phyloP scores from a whole-genome alignment of 805 yeast species.

The Lachancea waltii region DNA sequence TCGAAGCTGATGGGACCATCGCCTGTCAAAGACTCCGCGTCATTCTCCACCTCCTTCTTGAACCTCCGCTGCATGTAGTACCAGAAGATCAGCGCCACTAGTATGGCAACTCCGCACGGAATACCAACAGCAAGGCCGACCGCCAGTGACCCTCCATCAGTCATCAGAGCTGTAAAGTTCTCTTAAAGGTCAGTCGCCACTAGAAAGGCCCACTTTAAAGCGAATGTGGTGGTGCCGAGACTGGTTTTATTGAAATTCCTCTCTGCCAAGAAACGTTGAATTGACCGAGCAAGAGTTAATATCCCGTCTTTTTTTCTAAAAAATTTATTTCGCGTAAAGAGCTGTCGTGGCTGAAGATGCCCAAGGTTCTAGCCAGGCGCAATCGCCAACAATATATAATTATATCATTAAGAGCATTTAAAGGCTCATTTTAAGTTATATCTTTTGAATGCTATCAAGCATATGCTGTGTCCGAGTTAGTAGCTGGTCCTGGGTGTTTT shows the following conservation, averaged over 20 bases:
- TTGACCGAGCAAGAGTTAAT: neutral
- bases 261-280: conserved; percentile 1
- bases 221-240: conserved; percentile 1
- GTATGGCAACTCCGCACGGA: conserved; percentile 38
- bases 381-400: neutral
- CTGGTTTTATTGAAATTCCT: too few species aligned
- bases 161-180: conserved; percentile 3
- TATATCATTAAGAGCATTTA: too few species aligned
- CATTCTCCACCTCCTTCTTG: conserved; percentile 35
- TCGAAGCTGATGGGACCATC: conserved; percentile 34
- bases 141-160: conserved; percentile 30
- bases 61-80: conserved; percentile 34
- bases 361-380: neutral
- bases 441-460: conserved; percentile 26
- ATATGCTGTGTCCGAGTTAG: conserved; percentile 27
- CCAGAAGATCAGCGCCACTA: conserved; percentile 35
- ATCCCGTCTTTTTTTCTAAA: neutral
- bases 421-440: too few species aligned
- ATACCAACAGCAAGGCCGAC: conserved; percentile 51
- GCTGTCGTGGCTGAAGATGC: conserved; percentile 1
- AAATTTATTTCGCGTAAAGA: conserved; percentile 1
- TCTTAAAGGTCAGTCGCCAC: neutral
- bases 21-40: conserved; percentile 32
- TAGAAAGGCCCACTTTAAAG: neutral
- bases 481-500: conserved; percentile 12